Evolutionary conservation across 495 filamentous ascomycete genomes (phyloP).

Genomic region (Penicillium pancosmium): DNA sequence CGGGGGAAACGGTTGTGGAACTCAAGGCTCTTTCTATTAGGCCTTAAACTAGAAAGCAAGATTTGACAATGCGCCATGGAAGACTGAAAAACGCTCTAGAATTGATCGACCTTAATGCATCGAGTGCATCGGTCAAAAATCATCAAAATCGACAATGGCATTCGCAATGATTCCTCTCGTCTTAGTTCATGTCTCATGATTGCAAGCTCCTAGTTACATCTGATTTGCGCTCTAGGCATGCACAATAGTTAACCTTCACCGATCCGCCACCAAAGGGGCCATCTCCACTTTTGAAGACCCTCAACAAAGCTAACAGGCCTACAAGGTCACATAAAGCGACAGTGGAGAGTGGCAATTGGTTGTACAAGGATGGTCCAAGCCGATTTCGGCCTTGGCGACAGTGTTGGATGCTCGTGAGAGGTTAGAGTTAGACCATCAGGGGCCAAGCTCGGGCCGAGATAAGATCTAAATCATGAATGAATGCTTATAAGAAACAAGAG

Average conservation of each 20-base stretch:
- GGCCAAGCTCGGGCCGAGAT: neutral
- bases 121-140: too few relatives aligned
- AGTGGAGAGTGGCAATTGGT: neutral
- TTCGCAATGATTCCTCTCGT: neutral
- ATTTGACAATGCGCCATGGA: too few relatives aligned
- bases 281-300: neutral
- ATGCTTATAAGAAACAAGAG: neutral
- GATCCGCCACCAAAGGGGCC: neutral
- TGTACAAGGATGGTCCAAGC: neutral
- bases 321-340: neutral
- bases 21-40: neutral
- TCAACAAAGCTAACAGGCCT: neutral
- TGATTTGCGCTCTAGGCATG: neutral
- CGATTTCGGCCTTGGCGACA: conserved; percentile 5
- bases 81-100: too few relatives aligned
- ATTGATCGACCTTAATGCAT: too few relatives aligned
- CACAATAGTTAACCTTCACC: neutral
- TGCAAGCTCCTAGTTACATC: neutral
- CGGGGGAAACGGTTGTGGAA: neutral
- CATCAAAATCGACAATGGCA: too few relatives aligned
- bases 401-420: neutral
- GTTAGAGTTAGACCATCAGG: neutral
- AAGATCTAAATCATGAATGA: neutral
- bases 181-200: neutral
- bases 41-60: neutral